Evolutionary conservation across 2,329 filamentous ascomycete genomes (phyloP).

Genomic region (Cladosporium sp.): DNA sequence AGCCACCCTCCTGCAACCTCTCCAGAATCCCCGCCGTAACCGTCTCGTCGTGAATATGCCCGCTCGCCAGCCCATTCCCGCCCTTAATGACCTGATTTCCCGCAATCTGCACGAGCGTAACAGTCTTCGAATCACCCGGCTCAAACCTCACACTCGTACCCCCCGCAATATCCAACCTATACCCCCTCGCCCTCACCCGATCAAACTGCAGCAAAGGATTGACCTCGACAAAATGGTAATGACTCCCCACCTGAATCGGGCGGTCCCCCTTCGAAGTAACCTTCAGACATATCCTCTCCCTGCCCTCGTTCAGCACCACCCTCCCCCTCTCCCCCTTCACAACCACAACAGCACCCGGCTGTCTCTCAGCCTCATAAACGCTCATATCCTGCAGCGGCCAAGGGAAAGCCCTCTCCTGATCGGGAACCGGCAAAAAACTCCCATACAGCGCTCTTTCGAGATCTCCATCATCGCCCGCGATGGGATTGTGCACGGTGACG

Average conservation of each 20-base stretch:
- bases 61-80: constrained; percentile 74
- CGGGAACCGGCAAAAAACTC: constrained; percentile 79
- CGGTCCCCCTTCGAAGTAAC: constrained; percentile 85
- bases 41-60: constrained; percentile 59
- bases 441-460: constrained; percentile 84
- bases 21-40: constrained; percentile 62
- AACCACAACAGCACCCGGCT: constrained; percentile 75
- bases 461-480: constrained; percentile 80
- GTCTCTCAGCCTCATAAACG: constrained; percentile 62
- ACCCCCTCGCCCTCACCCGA: constrained; percentile 75
- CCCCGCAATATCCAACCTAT: constrained; percentile 80
- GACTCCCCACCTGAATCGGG: constrained; percentile 84
- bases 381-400: constrained; percentile 51
- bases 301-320: constrained; percentile 67
- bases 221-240: constrained; percentile 95
- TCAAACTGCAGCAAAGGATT: constrained; percentile 90
- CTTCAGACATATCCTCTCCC: constrained; percentile 66
- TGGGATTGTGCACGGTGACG: constrained; percentile 87
- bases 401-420: constrained; percentile 52
- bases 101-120: constrained; percentile 82
- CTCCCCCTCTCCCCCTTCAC: constrained; percentile 58
- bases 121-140: constrained; percentile 85
- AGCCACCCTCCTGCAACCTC: constrained; percentile 66
- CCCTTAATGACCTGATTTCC: constrained; percentile 76
- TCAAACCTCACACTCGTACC: constrained; percentile 92